Conservation (phyloP, 345 rosid species). For the Orychophragmus violaceus region DNA sequence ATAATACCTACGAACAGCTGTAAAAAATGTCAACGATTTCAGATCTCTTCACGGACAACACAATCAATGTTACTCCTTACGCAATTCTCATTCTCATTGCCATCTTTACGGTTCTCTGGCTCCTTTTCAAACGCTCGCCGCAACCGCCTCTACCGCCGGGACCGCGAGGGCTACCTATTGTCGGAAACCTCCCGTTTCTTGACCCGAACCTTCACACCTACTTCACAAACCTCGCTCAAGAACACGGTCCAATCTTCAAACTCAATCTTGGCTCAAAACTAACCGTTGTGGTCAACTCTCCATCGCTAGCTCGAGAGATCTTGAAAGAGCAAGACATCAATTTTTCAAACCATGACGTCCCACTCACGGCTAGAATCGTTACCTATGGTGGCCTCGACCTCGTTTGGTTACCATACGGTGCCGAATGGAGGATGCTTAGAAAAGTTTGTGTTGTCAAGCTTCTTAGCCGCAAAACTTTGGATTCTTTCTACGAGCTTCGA, state of each 20-base stretch:
- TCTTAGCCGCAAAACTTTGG: conserved; percentile 30
- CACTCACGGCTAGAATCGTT: conserved; percentile 8
- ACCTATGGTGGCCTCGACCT: conserved; percentile 17
- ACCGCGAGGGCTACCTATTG: conserved; percentile 41
- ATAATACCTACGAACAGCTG: background rate
- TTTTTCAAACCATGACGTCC: conserved; percentile 42
- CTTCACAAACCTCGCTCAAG: conserved; percentile 27
- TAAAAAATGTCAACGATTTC: background rate
- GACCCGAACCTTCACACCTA: conserved; percentile 41
- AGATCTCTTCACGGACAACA: background rate
- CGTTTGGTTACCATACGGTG: conserved; percentile 32
- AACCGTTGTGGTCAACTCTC: conserved; percentile 35
- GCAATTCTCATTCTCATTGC: background rate
- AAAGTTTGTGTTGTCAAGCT: conserved; percentile 32
- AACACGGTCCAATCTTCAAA: conserved; percentile 40
- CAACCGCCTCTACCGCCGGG: conserved; percentile 39
- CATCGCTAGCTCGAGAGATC: conserved; percentile 35
- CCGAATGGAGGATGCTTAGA: conserved; percentile 40
- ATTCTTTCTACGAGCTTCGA: conserved; percentile 35
- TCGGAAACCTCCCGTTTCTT: conserved; percentile 47
- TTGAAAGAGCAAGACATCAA: conserved; percentile 39
- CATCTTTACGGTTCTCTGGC: background rate
- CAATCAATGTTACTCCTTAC: background rate
- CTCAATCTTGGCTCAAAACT: conserved; percentile 38
- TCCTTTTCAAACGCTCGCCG: background rate